These are phyloP conservation scores for Lepidium didymum DNA, from an alignment of 345 rosid species.

Conservation along the genomic window DNA sequence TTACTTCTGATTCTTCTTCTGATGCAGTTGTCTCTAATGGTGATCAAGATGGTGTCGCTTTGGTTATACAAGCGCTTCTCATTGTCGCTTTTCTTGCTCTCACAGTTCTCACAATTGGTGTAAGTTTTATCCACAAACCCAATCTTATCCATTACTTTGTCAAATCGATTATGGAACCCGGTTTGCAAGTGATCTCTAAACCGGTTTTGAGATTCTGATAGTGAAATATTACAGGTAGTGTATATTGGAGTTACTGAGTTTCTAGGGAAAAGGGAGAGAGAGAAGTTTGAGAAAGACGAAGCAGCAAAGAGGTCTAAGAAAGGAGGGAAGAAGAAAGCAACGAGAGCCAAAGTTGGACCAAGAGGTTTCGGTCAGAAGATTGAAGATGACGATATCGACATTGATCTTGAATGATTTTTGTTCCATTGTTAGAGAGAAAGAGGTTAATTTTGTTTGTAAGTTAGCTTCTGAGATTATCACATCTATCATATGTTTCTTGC, in stretches of 20 bases:
- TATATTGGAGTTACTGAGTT: conserved; percentile 71
- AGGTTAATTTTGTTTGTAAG: neutral
- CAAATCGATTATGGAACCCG: neutral
- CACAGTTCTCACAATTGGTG: conserved; percentile 73
- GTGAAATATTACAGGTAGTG: conserved; percentile 36
- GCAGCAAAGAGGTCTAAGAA: conserved; percentile 55
- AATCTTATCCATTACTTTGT: conserved; percentile 13
- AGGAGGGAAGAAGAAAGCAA: conserved; percentile 42
- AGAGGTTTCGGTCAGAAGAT: conserved; percentile 62
- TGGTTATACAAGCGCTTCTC: conserved; percentile 46
- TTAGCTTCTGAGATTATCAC: neutral
- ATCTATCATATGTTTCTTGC: conserved; percentile 1
- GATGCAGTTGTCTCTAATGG: conserved; percentile 23
- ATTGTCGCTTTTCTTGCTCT: conserved; percentile 55
- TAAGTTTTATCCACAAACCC: conserved; percentile 26
- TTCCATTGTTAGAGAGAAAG: neutral
- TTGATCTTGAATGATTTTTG: conserved; percentile 21
- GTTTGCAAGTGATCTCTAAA: neutral
- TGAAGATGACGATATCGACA: conserved; percentile 27
- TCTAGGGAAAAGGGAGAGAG: conserved; percentile 63
- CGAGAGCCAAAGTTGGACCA: conserved; percentile 52
- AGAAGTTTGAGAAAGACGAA: conserved; percentile 67
- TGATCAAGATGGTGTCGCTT: conserved; percentile 41
- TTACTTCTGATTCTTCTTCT: conserved; percentile 22
- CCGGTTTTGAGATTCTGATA: neutral